Conservation (phyloP, 2,329 filamentous ascomycete species). For the Beauveria scarabaeidicola region DNA sequence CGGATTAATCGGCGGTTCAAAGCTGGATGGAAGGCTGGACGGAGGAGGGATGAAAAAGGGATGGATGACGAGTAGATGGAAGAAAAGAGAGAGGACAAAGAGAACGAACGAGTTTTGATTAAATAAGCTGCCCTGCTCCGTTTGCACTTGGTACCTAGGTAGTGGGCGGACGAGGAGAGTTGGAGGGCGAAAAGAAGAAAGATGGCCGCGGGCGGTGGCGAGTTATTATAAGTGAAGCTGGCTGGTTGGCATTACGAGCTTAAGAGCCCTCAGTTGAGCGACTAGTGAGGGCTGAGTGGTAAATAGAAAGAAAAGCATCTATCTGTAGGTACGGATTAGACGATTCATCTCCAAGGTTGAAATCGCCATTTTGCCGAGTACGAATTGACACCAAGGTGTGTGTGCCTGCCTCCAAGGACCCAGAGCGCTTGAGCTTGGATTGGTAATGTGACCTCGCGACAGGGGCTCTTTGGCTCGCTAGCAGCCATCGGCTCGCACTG, state of each 20-base stretch:
- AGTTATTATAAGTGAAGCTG: no score
- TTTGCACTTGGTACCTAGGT: not conserved
- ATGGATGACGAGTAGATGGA: not conserved
- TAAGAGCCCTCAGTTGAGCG: no score
- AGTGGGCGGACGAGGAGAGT: not conserved
- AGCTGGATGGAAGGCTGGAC: not conserved
- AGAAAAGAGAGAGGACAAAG: no score
- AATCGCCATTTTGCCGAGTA: no score
- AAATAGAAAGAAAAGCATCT: no score
- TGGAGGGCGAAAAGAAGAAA: not conserved
- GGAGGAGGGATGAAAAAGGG: not conserved
- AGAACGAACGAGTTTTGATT: not conserved
- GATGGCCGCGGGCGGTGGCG: not conserved
- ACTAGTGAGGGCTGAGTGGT: no score
- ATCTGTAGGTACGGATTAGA: no score
- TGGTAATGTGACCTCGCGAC: slow-evolving; percentile 9
- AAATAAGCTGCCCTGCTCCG: not conserved
- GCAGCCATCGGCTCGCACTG: not conserved
- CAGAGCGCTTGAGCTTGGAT: not conserved
- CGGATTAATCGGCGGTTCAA: not conserved
- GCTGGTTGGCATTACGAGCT: no score
- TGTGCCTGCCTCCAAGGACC: not conserved
- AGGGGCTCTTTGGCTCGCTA: not conserved
- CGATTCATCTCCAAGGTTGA: no score
- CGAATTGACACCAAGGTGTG: no score